Base-by-base conservation (phyloP, 2,329 filamentous ascomycete genomes). In the Penicillium sclerotigenum region DNA sequence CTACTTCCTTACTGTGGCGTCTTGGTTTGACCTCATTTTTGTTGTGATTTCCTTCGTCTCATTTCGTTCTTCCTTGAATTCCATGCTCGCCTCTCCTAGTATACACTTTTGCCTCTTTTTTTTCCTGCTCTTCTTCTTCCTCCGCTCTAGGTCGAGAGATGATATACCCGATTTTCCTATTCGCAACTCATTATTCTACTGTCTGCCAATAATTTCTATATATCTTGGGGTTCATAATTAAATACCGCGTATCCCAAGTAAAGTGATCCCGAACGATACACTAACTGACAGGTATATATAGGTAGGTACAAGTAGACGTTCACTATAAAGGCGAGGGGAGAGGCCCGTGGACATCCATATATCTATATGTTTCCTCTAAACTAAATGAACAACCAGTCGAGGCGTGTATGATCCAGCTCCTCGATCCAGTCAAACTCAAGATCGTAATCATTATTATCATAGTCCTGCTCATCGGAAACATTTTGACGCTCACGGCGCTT, bases 311-410 rank as follows among this genome's bases (percentile, higher is more conserved):
- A 6, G 26, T 7, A 31, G 22, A 43, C 37, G 43, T 37, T 10
- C 43, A 11, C 31, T n/a, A n/a, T 50, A 24, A 41, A 41, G 5
- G 36, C 7, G 8, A n/a, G 5, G 36, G 5, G 8, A n/a, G 28
- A 50, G 16, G 20, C 16, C 24, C 41, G 16, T 29, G 41, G 26
- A 26, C 7, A 41, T 41, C 13, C 11, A 22, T 49, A n/a, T 8
- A 29, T 31, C 11, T 29, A 26, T 18, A 22, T 31, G 6, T 26
- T 22, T 34, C 11, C 20, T 11, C 4, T 18, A 13, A 13, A 58
- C 68, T 57, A 76, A 54, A 76, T 75, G 56, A 76, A 75, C 11
- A 76, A 46, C 73, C 73, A 76, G 56, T 75, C 73, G 10, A 73
- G 65, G n/a, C 68, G 60, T 9, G 72, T 75, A 57, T 70, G 65